Base-by-base conservation (phyloP, 306 rosid species). In the Sophora flavescens region DNA sequence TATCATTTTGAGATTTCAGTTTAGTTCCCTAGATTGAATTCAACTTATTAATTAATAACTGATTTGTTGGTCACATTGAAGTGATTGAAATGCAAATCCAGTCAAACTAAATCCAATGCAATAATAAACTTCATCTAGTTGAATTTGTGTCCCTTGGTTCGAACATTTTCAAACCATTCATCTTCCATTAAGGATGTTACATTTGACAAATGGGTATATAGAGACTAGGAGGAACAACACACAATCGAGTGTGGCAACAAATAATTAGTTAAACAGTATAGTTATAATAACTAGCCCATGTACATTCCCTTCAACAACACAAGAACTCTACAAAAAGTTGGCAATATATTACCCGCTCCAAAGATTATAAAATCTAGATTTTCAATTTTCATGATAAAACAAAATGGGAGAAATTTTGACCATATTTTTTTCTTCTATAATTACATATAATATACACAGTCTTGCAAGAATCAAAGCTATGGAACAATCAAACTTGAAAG, bases 371-470 rank as follows among this genome's bases (percentile, higher is more conserved):
- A 44, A 42, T 9, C 58, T 35, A 30, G 14, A 30, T 16, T 53
- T 63, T 7, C 8, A 42, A 6, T 16, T 54, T 52, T 32, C 14
- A 44, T 14, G 33, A 59, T 44, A 57, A 48, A 58, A 39, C 17
- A 11, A 59, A 60, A 74, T 2, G 48, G n/a, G 13, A 71, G 0
- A 17, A 54, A 53, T 26, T 79, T 70, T 33, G 8, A 68, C 15
- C 42, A 41, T 30, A 69, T 9, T 22, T 9, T 17, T 30, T 36
- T 60, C 59, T 10, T 69, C 74, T 76, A 66, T 44, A 48, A 58
- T 60, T 74, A 30, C 48, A 74, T 16, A 2, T 41, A 17, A 68
- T 60, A 60, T 85, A 78, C 84, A 79, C 16, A 22, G 42, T 41
- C 51, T 74, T 64, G 68, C 58, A 63, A 28, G 30, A 78, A 69